Percentiles rank a stretch among this genome's conserved stretches.
phyloP scores from a whole-genome alignment of 805 yeast species.

The Metschnikowia bowlesiae region DNA sequence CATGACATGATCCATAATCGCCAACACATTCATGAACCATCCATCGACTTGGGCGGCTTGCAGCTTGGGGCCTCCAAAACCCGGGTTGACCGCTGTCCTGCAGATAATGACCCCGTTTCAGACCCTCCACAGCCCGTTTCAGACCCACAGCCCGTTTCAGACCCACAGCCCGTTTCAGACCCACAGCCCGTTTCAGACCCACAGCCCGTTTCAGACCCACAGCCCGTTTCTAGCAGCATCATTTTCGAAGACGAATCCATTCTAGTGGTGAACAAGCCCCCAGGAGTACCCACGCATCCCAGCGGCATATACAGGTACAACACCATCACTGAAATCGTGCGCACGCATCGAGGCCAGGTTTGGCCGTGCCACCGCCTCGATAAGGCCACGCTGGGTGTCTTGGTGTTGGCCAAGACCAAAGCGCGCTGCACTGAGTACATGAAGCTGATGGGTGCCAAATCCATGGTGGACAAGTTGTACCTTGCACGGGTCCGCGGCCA shows the following conservation, averaged over 20 bases:
- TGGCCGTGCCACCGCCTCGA: slow-evolving; percentile 50
- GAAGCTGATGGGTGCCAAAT: slow-evolving; percentile 26
- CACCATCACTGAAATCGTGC: slow-evolving; percentile 40
- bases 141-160: neutral
- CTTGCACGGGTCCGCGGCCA: slow-evolving; percentile 41
- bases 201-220: neutral
- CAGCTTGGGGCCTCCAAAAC: neutral
- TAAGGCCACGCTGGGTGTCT: slow-evolving; percentile 48
- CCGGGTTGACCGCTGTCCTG: no score
- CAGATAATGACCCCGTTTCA: neutral
- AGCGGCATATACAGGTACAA: slow-evolving; percentile 42
- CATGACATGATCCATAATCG: slow-evolving; percentile 28
- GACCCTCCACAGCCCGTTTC: neutral
- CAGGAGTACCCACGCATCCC: slow-evolving; percentile 55
- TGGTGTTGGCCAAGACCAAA: slow-evolving; percentile 40
- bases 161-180: neutral
- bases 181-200: neutral
- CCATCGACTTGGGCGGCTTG: slow-evolving; percentile 19
- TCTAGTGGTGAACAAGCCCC: slow-evolving; percentile 47
- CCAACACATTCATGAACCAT: slow-evolving; percentile 46
- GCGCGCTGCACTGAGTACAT: slow-evolving; percentile 29
- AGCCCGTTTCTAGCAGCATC: slow-evolving; percentile 9
- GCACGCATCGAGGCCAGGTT: slow-evolving; percentile 25
- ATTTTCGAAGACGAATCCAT: slow-evolving; percentile 34
- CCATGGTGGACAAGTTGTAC: slow-evolving; percentile 36